phyloP scores from a whole-genome alignment of 1,139 yeast genomes.

The Blastobotrys apis region DNA sequence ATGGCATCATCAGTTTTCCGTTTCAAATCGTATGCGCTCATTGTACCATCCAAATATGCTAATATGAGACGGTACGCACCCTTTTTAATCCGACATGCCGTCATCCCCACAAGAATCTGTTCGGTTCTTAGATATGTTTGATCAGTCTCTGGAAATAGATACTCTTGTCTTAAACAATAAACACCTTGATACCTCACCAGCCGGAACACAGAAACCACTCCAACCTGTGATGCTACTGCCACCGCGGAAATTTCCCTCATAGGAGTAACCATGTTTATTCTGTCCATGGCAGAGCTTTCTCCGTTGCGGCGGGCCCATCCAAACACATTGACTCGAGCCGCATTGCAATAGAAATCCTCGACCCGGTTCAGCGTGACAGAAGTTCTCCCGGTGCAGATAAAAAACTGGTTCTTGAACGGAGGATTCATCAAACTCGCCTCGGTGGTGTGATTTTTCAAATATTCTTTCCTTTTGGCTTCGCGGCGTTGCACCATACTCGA shows the following conservation, averaged over 20 bases:
- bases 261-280: slow-evolving; percentile 49
- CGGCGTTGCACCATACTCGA: slow-evolving; percentile 11
- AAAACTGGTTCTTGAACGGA: slow-evolving; percentile 48
- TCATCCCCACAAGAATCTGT: slow-evolving; percentile 23
- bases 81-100: slow-evolving; percentile 20
- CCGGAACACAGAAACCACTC: slow-evolving; percentile 54
- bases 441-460: slow-evolving; percentile 4
- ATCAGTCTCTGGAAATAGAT: slow-evolving; percentile 38
- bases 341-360: slow-evolving; percentile 48
- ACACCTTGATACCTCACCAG: slow-evolving; percentile 55
- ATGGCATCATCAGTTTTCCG: slow-evolving; percentile 8
- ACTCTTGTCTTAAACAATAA: slow-evolving; percentile 59
- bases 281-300: slow-evolving; percentile 38
- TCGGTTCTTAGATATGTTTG: slow-evolving; percentile 10
- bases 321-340: slow-evolving; percentile 48
- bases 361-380: slow-evolving; percentile 42
- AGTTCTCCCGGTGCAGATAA: slow-evolving; percentile 36
- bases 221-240: slow-evolving; percentile 55
- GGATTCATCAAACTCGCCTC: slow-evolving; percentile 18
- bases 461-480: slow-evolving; percentile 14
- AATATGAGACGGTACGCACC: slow-evolving; percentile 4
- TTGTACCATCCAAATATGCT: neutral
- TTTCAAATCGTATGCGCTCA: slow-evolving; percentile 8
- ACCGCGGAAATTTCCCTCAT: slow-evolving; percentile 54
- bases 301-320: slow-evolving; percentile 29